Evolutionary conservation across 768 basidiomycete species (phyloP).

Genomic region (Kwoniella newhampshirensis): DNA sequence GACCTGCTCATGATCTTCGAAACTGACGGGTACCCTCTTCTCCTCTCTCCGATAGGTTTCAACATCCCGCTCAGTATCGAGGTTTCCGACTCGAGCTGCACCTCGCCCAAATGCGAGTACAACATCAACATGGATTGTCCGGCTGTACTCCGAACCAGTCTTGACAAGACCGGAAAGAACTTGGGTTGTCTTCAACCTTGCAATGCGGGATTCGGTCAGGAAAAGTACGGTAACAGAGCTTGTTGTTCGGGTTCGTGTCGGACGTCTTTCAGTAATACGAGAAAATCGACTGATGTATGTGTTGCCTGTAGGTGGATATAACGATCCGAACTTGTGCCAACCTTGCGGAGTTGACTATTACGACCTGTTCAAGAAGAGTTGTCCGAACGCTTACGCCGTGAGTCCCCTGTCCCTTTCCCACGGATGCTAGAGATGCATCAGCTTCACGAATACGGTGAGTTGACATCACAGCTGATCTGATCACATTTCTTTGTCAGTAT

Average conservation of each 20-base stretch:
- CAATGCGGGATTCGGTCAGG: conserved; percentile 28
- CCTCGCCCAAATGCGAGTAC: conserved; percentile 13
- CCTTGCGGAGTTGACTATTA: conserved; percentile 34
- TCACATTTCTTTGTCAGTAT: neutral
- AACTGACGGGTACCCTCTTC: neutral
- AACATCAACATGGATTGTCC: conserved; percentile 38
- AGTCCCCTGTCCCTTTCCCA: conserved; percentile 11
- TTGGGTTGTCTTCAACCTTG: conserved; percentile 27
- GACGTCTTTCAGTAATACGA: neutral
- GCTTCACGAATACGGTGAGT: neutral
- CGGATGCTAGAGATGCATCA: too few relatives aligned
- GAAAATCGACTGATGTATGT: neutral
- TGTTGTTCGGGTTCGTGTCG: conserved; percentile 31
- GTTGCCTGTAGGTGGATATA: conserved; percentile 16
- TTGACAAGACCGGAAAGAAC: conserved; percentile 26
- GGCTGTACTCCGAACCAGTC: conserved; percentile 16
- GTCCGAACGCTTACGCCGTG: conserved; percentile 29
- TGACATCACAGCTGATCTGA: conserved; percentile 6
- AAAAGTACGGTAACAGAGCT: conserved; percentile 26
- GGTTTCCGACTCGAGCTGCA: conserved; percentile 11
- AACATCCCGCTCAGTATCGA: conserved; percentile 31
- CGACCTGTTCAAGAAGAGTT: conserved; percentile 32
- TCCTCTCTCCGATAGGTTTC: conserved; percentile 18
- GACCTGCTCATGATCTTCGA: neutral
- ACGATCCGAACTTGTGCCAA: conserved; percentile 22